These are phyloP conservation scores for Trypethelium eluteriae DNA, from an alignment of 495 filamentous ascomycete species.

Conservation along the genomic window DNA sequence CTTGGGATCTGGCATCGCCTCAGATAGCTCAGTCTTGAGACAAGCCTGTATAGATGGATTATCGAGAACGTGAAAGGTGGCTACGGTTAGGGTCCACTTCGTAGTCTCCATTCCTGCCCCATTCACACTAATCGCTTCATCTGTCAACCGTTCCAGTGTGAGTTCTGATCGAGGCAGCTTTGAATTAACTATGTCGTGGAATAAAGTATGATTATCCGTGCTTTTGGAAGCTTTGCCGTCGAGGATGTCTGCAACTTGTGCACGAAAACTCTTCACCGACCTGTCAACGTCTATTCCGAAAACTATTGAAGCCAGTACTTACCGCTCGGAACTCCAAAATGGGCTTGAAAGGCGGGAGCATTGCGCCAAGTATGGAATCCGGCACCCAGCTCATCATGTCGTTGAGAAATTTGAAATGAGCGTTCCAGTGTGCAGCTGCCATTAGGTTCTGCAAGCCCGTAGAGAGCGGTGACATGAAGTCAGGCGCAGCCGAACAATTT, in stretches of 20 bases:
- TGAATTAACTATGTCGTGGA: constrained; percentile 11
- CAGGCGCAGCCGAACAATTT: background rate
- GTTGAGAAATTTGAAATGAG: too few species aligned
- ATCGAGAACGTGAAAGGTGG: constrained; percentile 24
- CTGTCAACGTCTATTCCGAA: background rate
- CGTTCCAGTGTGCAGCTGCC: too few species aligned
- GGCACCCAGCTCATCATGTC: too few species aligned
- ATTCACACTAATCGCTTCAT: constrained; percentile 24
- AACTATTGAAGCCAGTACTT: background rate
- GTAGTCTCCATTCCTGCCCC: constrained; percentile 25
- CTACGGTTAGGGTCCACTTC: constrained; percentile 17
- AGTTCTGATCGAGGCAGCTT: constrained; percentile 15
- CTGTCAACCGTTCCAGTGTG: constrained; percentile 18
- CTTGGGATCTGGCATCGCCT: background rate
- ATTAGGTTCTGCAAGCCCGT: too few species aligned
- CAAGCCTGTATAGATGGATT: constrained; percentile 15
- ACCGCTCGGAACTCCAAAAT: background rate
- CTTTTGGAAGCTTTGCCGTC: background rate
- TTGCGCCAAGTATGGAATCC: too few species aligned
- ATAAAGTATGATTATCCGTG: background rate
- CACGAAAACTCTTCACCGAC: too few species aligned
- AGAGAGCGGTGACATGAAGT: too few species aligned
- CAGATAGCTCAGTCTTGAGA: constrained; percentile 5
- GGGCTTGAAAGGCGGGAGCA: too few species aligned
- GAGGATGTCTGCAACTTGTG: background rate